Conservation (phyloP, 495 filamentous ascomycete species). For the Chlorociboria aeruginascens region DNA sequence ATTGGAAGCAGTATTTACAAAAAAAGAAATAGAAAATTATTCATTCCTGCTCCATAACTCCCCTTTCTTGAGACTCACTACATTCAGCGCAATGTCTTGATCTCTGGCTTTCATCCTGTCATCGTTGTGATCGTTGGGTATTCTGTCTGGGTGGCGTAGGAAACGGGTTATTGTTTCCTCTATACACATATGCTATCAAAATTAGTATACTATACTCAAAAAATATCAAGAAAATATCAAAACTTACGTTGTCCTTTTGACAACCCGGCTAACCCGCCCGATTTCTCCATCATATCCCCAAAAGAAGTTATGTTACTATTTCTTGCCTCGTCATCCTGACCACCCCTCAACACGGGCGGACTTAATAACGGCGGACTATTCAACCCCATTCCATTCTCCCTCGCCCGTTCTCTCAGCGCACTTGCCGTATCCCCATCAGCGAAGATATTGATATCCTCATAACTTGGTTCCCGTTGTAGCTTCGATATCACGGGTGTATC, state of each 20-base stretch:
- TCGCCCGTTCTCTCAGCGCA: constrained; percentile 7
- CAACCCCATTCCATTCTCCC: background rate
- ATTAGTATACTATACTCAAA: background rate
- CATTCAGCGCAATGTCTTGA: background rate
- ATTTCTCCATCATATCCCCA: constrained; percentile 46
- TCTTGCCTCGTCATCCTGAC: background rate
- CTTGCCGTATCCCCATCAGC: constrained; percentile 41
- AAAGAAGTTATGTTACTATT: constrained; percentile 47
- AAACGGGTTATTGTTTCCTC: constrained; percentile 1
- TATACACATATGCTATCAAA: constrained; percentile 12
- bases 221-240: background rate
- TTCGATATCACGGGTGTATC: constrained; percentile 19
- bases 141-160: background rate
- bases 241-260: constrained; percentile 17
- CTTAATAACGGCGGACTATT: background rate
- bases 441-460: constrained; percentile 59
- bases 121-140: background rate
- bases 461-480: constrained; percentile 38
- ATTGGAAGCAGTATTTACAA: background rate
- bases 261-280: constrained; percentile 8
- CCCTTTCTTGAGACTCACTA: background rate
- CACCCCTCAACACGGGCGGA: too few species aligned
- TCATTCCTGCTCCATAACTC: background rate
- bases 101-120: background rate
- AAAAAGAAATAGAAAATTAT: background rate